Conservation (phyloP, 228 moss, liverwort and hornwort genomes). For the Sphagnum magellanicum region DNA sequence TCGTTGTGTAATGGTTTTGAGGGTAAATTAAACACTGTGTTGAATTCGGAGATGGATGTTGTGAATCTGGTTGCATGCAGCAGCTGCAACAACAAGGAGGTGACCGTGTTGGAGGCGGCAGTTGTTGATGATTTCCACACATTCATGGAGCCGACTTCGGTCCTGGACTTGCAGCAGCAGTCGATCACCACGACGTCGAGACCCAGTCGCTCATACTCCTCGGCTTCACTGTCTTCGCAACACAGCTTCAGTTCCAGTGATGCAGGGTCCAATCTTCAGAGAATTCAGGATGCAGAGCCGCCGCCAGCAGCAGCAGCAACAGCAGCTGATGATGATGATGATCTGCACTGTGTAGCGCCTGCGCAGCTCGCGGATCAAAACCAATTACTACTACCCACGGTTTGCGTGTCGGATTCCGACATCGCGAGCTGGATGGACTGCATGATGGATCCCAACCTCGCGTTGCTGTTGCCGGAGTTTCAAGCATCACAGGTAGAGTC, state of each 20-base stretch:
- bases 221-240: constrained; percentile 21
- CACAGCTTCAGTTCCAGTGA: constrained; percentile 14
- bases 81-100: no score
- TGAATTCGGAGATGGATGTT: no score
- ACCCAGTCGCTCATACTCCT: constrained; percentile 14
- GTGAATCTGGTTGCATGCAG: no score
- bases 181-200: constrained; percentile 32
- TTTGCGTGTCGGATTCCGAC: constrained; percentile 16
- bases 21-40: no score
- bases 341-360: constrained; percentile 3
- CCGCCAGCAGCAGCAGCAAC: constrained; percentile 20
- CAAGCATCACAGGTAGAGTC: constrained; percentile 23
- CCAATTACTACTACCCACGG: constrained; percentile 1
- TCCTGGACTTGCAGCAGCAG: constrained; percentile 44
- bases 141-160: constrained; percentile 46
- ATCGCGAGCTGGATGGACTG: constrained; percentile 50
- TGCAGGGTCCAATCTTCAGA: constrained; percentile 2
- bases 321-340: constrained; percentile 4
- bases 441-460: constrained; percentile 25
- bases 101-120: no score
- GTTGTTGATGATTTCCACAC: no score
- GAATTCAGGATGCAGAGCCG: constrained; percentile 20
- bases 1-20: no score
- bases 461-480: constrained; percentile 32
- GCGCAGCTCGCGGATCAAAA: constrained; percentile 4